Base-by-base conservation (phyloP, 805 yeast species). In the Scheffersomyces spartinae region DNA sequence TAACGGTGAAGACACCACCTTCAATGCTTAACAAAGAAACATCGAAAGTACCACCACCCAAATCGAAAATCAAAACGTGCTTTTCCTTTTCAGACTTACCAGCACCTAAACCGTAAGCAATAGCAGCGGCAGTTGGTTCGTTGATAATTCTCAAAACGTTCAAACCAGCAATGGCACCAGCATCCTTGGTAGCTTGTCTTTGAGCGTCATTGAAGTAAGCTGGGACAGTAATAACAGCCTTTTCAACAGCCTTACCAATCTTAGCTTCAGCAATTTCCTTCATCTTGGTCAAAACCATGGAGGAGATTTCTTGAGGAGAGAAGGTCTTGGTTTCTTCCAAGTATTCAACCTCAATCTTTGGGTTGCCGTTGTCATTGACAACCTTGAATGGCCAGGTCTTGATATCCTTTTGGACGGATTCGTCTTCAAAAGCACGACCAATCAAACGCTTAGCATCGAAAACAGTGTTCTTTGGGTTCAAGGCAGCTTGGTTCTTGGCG, bases 51-150 rank as follows among this genome's bases (percentile, higher is more conserved):
- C 67, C 67, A 32, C 67, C 67, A 59, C 67, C 67, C 45, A 61
- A 57, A 50, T 61, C 67, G 45, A 55, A 61, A 32, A 61, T 63
- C 46, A 61, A 51, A 30, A 61, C 61, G 44, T 60, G 64, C 43
- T 55, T 60, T 50, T 60, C 66, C 52, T 60, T 60, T 47, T 61
- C 67, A 28, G 61, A 55, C 43, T 55, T 55, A 54, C 83, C 84
- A 34, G 61, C 55, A 74, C 88, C 94, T 47, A 86, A 73, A 74
- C 97, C 97, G 74, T 86, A 86, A 56, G 97, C 96, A 68, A 86
- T 84, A 46, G 96, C 96, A 51, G 96, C 96, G 39, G 96, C 96
- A 43, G 96, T 85, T 45, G 94, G 94, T 67, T 82, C 94, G 54
- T 82, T 82, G 35, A 82, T 88, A 43, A 82, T 82, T 68, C 94